Evolutionary conservation across 2,329 filamentous ascomycete genomes (phyloP).

Genomic region (Paecilomyces sp.): DNA sequence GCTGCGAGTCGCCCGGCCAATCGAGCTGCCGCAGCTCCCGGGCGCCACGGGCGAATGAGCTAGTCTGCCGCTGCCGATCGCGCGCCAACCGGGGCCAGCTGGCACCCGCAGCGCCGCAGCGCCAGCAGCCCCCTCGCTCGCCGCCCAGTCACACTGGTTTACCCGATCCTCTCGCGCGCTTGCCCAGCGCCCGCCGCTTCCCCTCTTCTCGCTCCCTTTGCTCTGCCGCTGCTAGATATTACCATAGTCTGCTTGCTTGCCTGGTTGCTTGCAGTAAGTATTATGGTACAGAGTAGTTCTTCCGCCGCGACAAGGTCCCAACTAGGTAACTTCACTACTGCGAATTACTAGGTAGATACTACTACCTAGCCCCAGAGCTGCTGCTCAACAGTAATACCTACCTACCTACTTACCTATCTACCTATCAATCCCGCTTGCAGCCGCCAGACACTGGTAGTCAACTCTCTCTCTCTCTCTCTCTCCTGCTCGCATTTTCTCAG

Average conservation of each 20-base stretch:
- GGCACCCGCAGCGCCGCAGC: constrained; percentile 16
- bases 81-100: constrained; percentile 28
- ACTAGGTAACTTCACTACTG: not conserved
- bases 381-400: not conserved
- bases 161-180: constrained; percentile 9
- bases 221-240: not conserved
- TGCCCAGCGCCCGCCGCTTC: constrained; percentile 2
- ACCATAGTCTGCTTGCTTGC: too few relatives aligned
- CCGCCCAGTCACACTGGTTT: constrained; percentile 1
- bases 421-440: not conserved
- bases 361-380: not conserved
- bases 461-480: too few relatives aligned
- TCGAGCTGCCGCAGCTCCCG: constrained; percentile 5
- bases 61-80: constrained; percentile 30
- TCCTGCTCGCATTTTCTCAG: not conserved
- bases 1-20: constrained; percentile 16
- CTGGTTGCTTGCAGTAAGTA: not conserved
- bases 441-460: not conserved
- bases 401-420: too few relatives aligned
- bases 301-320: too few relatives aligned
- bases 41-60: constrained; percentile 9
- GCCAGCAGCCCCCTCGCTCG: constrained; percentile 1
- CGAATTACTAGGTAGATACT: not conserved
- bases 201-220: not conserved
- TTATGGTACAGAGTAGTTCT: too few relatives aligned